Evolutionary conservation across 2,329 filamentous ascomycete genomes (phyloP), one percentile per base, ranked within the genome.

Genomic region (Apiospora arundinis): DNA sequence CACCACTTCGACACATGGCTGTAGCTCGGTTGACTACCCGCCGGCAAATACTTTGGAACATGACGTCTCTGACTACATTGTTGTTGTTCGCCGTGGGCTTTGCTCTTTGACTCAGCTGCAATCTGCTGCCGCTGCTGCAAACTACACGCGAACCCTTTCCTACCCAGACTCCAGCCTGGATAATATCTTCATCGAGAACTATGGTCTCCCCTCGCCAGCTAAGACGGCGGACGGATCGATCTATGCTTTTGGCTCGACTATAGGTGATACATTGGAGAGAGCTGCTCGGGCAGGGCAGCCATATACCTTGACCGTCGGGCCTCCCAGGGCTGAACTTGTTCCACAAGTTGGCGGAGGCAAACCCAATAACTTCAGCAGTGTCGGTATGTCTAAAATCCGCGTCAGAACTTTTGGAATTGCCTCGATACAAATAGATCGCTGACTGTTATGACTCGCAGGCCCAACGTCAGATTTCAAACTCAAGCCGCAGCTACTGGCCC

Each of bases 401-500:
- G 7, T 3, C 49, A 32, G 7, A 11, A 12, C 46, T 32, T 6
- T 21, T 7, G 14, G 14, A 1, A 32, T 32, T 8, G 14, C 23
- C 5, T 18, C 4, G 18, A 32, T 21, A 18, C 1, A 32, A 21
- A 4, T 2, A 56, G 11, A 21, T 28, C 5, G 25, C 25, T 66
- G 32, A 68, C 48, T 23, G 82, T 74, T 0, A 84, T 78, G 70
- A 84, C 79, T 44, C 82, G 80, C 32, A 84, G 85, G 85, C 12
- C 85, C 85, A 4, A 83, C 81, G 0, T 85, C 80, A 74, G 85
- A 88, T 70, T 77, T 85, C 14, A 78, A 85, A 42, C 78, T 86
- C 56, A 87, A 86, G 77, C 86, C 86, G 1, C 82, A 88, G 73
- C 74, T 88, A 69, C 81, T 82, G 18, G 78, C 86, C 0, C 85